These are phyloP conservation scores for Vigna unguiculata DNA, from an alignment of 306 rosid genomes.

Conservation along the genomic window DNA sequence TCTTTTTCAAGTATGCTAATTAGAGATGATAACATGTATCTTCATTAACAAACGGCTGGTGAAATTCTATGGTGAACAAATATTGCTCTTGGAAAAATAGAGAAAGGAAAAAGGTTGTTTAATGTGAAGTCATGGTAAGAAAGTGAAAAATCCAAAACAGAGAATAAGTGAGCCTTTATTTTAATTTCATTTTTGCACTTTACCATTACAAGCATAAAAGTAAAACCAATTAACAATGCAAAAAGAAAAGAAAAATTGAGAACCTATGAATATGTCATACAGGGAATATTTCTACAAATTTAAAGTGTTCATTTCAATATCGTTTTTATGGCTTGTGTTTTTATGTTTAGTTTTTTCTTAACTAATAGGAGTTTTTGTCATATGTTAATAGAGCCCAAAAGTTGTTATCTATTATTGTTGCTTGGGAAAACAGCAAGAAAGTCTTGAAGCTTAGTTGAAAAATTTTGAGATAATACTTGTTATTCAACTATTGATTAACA, in stretches of 20 bases:
- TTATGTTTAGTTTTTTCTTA: neutral
- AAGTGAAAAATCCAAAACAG: slow-evolving; percentile 80
- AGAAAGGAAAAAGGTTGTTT: slow-evolving; percentile 73
- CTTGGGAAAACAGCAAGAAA: slow-evolving; percentile 96
- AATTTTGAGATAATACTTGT: slow-evolving; percentile 70
- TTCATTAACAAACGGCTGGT: slow-evolving; percentile 13
- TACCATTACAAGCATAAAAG: neutral
- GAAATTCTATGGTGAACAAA: slow-evolving; percentile 56
- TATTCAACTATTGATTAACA: slow-evolving; percentile 35
- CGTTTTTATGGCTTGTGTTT: neutral
- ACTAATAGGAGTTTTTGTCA: neutral
- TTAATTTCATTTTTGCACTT: slow-evolving; percentile 18
- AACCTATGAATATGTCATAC: neutral
- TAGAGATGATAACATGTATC: slow-evolving; percentile 11
- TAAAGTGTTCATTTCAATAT: neutral
- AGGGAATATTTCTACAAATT: slow-evolving; percentile 2
- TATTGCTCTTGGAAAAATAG: slow-evolving; percentile 80
- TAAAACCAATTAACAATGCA: neutral
- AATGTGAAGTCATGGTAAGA: slow-evolving; percentile 96
- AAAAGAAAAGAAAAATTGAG: neutral
- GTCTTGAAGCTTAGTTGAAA: slow-evolving; percentile 81
- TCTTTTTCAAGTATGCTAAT: neutral
- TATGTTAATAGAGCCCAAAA: slow-evolving; percentile 76
- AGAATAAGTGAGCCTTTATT: slow-evolving; percentile 73
- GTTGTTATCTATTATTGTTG: slow-evolving; percentile 65